Evolutionary conservation across 371 early-diverging fungal species (phyloP).

Genomic region (Zopfochytrium polystomum): DNA sequence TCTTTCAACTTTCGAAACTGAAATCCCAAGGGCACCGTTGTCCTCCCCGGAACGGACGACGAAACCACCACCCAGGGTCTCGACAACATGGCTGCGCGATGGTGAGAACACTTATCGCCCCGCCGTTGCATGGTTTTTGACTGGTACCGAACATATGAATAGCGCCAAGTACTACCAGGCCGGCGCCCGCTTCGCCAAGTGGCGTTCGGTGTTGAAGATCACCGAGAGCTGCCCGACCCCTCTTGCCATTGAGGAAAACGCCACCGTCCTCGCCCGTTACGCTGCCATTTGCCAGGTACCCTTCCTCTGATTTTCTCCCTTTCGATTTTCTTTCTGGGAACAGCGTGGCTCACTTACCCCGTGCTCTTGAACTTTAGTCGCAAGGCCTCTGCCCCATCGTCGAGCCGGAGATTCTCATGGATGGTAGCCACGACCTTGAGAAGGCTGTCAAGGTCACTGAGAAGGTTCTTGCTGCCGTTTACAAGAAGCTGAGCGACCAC

Average conservation of each 20-base stretch:
- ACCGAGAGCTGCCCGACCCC: constrained; percentile 43
- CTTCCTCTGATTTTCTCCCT: too few relatives aligned
- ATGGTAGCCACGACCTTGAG: constrained; percentile 59
- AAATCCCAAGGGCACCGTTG: constrained; percentile 36
- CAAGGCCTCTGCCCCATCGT: constrained; percentile 66
- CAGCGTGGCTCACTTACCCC: too few relatives aligned
- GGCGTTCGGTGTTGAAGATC: constrained; percentile 64
- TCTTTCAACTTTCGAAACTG: too few relatives aligned
- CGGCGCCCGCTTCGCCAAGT: constrained; percentile 67
- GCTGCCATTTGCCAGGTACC: constrained; percentile 67
- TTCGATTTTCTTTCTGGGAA: too few relatives aligned
- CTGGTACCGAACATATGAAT: background rate
- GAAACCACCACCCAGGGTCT: constrained; percentile 66
- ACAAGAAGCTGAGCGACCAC: constrained; percentile 51
- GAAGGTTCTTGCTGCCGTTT: constrained; percentile 53
- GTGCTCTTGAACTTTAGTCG: too few relatives aligned
- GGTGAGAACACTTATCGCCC: constrained; percentile 14
- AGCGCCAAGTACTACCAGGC: constrained; percentile 44
- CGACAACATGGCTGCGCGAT: constrained; percentile 58
- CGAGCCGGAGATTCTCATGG: constrained; percentile 70
- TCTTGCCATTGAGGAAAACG: constrained; percentile 59
- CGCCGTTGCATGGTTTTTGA: background rate
- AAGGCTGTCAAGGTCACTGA: constrained; percentile 47
- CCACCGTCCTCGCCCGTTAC: constrained; percentile 62
- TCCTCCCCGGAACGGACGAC: constrained; percentile 49